Evolutionary conservation across 179 eudicot genomes (phyloP), one percentile per base, ranked within the genome.

Genomic region (Heliamphora pulchella): DNA sequence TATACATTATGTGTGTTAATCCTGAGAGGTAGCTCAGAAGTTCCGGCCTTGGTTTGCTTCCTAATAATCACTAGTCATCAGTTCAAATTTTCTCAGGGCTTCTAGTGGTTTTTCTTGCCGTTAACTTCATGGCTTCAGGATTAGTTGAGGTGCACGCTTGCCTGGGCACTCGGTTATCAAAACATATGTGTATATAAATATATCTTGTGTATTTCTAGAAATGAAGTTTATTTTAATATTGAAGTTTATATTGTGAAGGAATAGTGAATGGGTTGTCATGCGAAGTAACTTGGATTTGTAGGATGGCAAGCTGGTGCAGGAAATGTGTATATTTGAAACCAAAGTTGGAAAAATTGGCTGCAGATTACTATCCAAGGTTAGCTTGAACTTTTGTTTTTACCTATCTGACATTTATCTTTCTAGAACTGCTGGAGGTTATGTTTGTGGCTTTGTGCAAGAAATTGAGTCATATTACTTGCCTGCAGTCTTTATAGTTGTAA

Each of bases 291-390:
- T 74, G 77, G 31, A 39, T 74, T 39, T 39, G 65, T 57, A 74
- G 77, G 77, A 74, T 74, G 77, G 77, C 77, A 57, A 55, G 22
- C 48, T 74, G 77, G 77, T 74, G 77, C 77, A 55, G 77, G 77
- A 90, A 90, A 85, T 90, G 93, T 79, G 86, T 90, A 81, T 90
- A 89, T 83, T 82, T 90, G 87, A 90, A 90, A 82, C 93, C 93
- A 47, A 90, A 90, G 66, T 78, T 90, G 85, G 93, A 90, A 84
- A 90, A 89, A 74, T 75, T 90, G 82, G 91, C 91, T 4, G 93
- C 91, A 65, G 82, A 85, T 72, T 90, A 87, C 80, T 57, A 81
- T 71, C 87, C 88, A 6, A 89, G 77, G 77, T 74, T 14, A 74
- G 61, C 59, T 74, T 74, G 89, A 13, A 54, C 13, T 53, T 74